phyloP scores from a whole-genome alignment of 1,139 yeast genomes.

The Candida dubliniensis region DNA sequence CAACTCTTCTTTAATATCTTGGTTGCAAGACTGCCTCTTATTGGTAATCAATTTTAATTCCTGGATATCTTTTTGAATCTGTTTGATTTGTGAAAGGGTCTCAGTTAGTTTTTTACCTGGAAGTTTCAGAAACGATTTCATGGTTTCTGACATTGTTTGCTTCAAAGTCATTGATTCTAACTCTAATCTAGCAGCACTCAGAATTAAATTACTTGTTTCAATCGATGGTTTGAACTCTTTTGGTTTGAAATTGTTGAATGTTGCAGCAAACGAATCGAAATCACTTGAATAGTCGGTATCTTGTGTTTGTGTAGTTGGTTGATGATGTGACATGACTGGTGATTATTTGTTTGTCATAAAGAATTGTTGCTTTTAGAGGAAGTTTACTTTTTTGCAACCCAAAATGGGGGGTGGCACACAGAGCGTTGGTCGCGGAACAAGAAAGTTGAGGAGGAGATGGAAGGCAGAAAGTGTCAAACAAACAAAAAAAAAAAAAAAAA shows the following conservation, averaged over 20 bases:
- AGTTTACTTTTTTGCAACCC: conserved; percentile 14
- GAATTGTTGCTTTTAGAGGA: neutral
- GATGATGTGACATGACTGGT: neutral
- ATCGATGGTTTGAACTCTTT: neutral
- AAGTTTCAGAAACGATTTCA: conserved; percentile 1
- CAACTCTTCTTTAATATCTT: conserved; percentile 2
- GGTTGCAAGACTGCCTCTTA: conserved; percentile 1
- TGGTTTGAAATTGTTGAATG: conserved; percentile 7
- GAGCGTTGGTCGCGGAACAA: too few species aligned
- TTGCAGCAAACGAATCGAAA: conserved; percentile 11
- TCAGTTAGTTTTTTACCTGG: neutral
- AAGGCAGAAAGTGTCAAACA: too few species aligned
- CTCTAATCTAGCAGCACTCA: conserved; percentile 36
- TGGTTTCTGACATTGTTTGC: conserved; percentile 14
- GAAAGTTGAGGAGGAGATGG: too few species aligned
- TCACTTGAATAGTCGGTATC: conserved; percentile 26
- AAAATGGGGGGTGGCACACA: too few species aligned
- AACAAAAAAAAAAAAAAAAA: conserved; percentile 2
- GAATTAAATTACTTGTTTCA: conserved; percentile 13
- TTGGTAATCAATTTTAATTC: neutral
- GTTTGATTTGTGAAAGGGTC: conserved; percentile 1
- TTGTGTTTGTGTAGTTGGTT: conserved; percentile 9
- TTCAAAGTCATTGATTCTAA: conserved; percentile 33
- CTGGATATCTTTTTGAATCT: conserved; percentile 4
- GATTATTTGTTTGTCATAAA: neutral